A percentile compares a stretch with the other conserved stretches of the same genome.
Evolutionary conservation across 768 basidiomycete species (phyloP).

Genomic region (Mycena leptocephala): DNA sequence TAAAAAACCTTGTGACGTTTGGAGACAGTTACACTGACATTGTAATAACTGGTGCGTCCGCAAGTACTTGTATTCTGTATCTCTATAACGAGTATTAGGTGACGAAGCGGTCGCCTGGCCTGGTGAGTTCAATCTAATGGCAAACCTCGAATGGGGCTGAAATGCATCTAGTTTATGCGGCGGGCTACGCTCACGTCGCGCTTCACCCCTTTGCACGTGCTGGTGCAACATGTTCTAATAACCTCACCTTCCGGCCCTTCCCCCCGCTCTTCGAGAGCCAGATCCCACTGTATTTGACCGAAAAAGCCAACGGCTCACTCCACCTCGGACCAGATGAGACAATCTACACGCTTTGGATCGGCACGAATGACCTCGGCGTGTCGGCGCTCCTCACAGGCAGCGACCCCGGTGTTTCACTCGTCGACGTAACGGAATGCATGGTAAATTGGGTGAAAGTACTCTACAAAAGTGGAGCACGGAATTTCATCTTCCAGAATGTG

Average conservation of each 20-base stretch:
- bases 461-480: conserved; percentile 73
- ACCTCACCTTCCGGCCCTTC: conserved; percentile 70
- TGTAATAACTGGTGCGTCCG: conserved; percentile 44
- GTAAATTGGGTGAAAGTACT: conserved; percentile 73
- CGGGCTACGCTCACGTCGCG: conserved; percentile 66
- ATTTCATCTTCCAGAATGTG: conserved; percentile 82
- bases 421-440: conserved; percentile 72
- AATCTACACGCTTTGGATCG: conserved; percentile 79
- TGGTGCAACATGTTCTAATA: conserved; percentile 79
- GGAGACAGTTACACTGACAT: conserved; percentile 79
- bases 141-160: not conserved
- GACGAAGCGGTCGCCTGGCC: conserved; percentile 74
- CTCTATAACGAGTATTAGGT: conserved; percentile 9
- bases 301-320: conserved; percentile 59
- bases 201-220: conserved; percentile 73
- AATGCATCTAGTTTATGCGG: conserved; percentile 59
- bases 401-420: conserved; percentile 64
- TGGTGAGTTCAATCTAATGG: not conserved
- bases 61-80: not conserved
- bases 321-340: conserved; percentile 61
- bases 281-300: conserved; percentile 67
- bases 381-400: conserved; percentile 69
- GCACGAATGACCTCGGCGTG: conserved; percentile 76
- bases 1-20: conserved; percentile 78
- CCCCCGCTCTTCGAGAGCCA: conserved; percentile 74